phyloP scores from a whole-genome alignment of 192 early-diverging fungal genomes.

The Backusella parvicylindrica region DNA sequence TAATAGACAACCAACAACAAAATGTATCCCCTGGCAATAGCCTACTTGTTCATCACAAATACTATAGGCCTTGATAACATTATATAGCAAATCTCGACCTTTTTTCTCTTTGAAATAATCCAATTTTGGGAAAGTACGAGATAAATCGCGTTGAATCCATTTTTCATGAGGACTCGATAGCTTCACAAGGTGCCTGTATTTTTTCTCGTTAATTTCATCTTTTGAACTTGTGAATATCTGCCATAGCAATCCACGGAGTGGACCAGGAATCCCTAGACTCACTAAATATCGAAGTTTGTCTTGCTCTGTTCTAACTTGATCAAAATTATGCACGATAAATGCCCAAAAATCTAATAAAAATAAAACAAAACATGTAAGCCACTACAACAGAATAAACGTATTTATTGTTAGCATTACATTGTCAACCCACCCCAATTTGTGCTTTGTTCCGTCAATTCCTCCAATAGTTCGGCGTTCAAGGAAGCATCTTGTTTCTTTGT shows the following conservation, averaged over 20 bases:
- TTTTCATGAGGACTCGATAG: constrained; percentile 76
- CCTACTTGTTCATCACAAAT: constrained; percentile 92
- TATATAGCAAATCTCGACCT: constrained; percentile 86
- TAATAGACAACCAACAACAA: constrained; percentile 88
- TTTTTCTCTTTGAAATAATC: constrained; percentile 79
- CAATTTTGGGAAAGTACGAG: constrained; percentile 88
- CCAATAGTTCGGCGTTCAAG: background rate
- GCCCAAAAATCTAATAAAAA: constrained; percentile 83
- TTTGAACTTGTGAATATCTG: constrained; percentile 84
- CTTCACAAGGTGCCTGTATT: constrained; percentile 72
- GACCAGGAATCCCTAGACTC: constrained; percentile 80
- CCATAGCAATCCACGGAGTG: constrained; percentile 94
- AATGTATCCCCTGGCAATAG: constrained; percentile 97
- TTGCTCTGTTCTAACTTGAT: constrained; percentile 64
- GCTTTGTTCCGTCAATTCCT: background rate
- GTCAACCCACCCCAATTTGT: background rate
- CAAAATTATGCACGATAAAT: constrained; percentile 81
- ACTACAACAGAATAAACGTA: background rate
- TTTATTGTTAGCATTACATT: background rate
- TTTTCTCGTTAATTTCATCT: constrained; percentile 63
- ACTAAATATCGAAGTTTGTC: constrained; percentile 76
- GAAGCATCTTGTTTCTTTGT: background rate
- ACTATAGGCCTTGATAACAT: constrained; percentile 90
- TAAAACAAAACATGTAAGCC: background rate
- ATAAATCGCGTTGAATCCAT: constrained; percentile 84